These are phyloP conservation scores for Pseudisothecium myosuroides DNA, from an alignment of 225 moss, liverwort and hornwort genomes.

Conservation along the genomic window DNA sequence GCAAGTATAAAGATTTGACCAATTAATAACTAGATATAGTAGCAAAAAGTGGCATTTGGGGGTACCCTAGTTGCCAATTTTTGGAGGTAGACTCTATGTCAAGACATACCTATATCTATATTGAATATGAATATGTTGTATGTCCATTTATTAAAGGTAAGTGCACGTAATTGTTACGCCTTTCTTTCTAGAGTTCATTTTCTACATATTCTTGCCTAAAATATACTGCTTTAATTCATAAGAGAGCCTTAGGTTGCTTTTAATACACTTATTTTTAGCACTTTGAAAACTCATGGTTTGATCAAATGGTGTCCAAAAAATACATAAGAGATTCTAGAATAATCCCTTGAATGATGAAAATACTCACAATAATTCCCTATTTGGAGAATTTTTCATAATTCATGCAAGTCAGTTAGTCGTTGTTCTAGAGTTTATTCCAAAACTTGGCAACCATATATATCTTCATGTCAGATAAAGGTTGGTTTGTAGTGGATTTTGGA, in stretches of 20 bases:
- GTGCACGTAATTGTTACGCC: fast-evolving
- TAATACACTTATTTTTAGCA: neutral
- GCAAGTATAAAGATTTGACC: too few species aligned
- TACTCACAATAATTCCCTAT: too few species aligned
- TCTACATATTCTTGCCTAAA: neutral
- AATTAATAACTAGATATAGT: too few species aligned
- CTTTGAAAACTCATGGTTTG: neutral
- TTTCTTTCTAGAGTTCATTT: neutral
- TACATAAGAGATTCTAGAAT: fast-evolving
- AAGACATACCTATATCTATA: too few species aligned
- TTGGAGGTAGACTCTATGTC: too few species aligned
- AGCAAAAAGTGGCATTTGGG: too few species aligned
- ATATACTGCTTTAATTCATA: neutral
- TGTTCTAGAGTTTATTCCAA: neutral
- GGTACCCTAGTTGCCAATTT: fast-evolving
- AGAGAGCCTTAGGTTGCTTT: fast-evolving
- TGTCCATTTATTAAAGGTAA: neutral
- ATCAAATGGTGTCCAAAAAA: neutral
- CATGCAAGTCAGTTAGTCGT: neutral
- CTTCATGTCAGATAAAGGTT: neutral
- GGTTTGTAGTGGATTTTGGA: neutral
- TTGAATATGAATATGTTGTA: neutral
- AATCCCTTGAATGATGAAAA: neutral
- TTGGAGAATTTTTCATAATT: neutral
- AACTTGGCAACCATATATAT: neutral